Conservation (phyloP, 805 yeast genomes). For the Candida rishiriensis region DNA sequence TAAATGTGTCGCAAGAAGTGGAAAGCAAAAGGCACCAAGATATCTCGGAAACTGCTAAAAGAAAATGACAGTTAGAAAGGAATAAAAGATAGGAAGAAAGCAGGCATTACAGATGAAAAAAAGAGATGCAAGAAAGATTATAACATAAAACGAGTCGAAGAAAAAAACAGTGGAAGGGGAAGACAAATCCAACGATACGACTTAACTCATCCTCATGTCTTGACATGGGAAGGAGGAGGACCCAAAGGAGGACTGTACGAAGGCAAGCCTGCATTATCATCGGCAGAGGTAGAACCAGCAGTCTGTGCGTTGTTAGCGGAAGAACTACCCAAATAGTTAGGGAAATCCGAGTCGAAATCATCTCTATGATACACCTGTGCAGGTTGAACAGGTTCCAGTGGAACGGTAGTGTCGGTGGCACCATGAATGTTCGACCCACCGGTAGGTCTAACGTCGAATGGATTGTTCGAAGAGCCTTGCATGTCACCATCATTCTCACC, state of each 20-base stretch:
- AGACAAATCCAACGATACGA: no score
- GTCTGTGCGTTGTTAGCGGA: neutral
- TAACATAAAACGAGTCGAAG: no score
- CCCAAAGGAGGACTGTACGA: conserved; percentile 18
- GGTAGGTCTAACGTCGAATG: neutral
- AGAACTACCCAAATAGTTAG: conserved; percentile 6
- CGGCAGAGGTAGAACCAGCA: neutral
- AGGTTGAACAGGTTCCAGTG: conserved; percentile 1
- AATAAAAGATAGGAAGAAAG: no score
- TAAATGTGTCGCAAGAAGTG: no score
- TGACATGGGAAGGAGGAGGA: conserved; percentile 13
- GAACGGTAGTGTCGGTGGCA: neutral
- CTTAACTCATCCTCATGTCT: no score
- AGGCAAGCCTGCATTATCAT: conserved; percentile 1
- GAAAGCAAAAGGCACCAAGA: no score
- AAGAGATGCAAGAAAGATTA: no score
- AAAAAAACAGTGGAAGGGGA: no score
- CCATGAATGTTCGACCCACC: neutral
- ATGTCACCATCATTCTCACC: neutral
- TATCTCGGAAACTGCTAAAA: no score
- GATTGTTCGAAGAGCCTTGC: neutral
- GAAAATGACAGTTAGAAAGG: no score
- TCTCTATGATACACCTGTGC: conserved; percentile 8
- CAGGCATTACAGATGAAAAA: no score
- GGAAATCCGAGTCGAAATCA: conserved; percentile 11